Percentiles rank a stretch among this genome's conserved stretches.
phyloP scores from a whole-genome alignment of 2,329 filamentous ascomycete genomes.

The Cadophora luteo-olivacea region DNA sequence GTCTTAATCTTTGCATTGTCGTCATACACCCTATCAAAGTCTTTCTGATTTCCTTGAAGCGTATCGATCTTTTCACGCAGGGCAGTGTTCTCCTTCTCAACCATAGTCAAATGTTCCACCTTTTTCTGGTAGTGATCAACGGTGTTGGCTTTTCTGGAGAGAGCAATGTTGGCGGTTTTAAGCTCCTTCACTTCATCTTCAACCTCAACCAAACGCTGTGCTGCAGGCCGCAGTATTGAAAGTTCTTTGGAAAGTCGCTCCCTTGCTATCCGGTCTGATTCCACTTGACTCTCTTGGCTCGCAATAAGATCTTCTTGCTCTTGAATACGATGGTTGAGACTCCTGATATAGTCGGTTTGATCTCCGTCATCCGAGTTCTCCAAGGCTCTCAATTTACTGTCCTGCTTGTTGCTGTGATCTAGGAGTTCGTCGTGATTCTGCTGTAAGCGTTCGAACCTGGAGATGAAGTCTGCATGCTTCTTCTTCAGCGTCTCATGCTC shows the following conservation, averaged over 20 bases:
- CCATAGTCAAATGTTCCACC: slow-evolving; percentile 60
- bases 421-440: slow-evolving; percentile 66
- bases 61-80: slow-evolving; percentile 62
- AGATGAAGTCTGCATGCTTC: slow-evolving; percentile 63
- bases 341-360: slow-evolving; percentile 58
- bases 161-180: slow-evolving; percentile 62
- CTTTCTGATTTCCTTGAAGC: slow-evolving; percentile 54
- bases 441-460: slow-evolving; percentile 65
- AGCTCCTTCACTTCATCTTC: slow-evolving; percentile 66
- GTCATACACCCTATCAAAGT: slow-evolving; percentile 41
- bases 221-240: slow-evolving; percentile 51
- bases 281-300: slow-evolving; percentile 70
- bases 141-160: slow-evolving; percentile 67
- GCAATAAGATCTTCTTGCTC: slow-evolving; percentile 77
- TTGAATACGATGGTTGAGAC: slow-evolving; percentile 62
- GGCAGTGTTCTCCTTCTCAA: slow-evolving; percentile 62
- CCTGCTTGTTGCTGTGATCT: slow-evolving; percentile 60
- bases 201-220: slow-evolving; percentile 57
- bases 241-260: slow-evolving; percentile 57
- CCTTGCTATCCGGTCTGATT: slow-evolving; percentile 54
- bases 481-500: slow-evolving; percentile 64
- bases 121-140: slow-evolving; percentile 69
- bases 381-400: slow-evolving; percentile 50
- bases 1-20: slow-evolving; percentile 44
- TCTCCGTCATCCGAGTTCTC: slow-evolving; percentile 55